phyloP scores from a whole-genome alignment of 73 alveolate genomes.

The Uronychia binucleata region DNA sequence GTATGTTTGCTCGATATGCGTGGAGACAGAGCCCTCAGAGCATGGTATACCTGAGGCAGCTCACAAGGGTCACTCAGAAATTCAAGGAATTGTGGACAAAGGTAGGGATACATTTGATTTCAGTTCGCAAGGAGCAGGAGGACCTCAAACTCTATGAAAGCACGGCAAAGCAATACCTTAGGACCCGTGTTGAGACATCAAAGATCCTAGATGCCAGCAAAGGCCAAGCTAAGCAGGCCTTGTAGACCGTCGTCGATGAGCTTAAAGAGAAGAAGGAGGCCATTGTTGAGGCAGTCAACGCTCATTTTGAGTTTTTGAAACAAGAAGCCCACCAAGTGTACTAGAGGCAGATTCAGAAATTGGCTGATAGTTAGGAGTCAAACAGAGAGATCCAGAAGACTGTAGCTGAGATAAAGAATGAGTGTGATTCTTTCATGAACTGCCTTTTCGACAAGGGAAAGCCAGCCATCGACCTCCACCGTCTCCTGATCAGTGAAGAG shows the following conservation, averaged over 20 bases:
- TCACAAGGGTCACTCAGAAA: not conserved
- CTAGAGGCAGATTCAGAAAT: not conserved
- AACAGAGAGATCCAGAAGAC: not conserved
- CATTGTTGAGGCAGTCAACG: not conserved
- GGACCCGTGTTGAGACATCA: not conserved
- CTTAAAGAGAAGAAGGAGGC: not conserved
- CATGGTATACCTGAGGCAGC: not conserved
- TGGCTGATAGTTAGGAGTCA: not conserved
- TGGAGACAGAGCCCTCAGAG: not conserved
- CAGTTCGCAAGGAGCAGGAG: not conserved
- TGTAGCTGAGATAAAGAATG: not conserved
- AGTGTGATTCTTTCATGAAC: not conserved
- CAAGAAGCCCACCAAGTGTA: not conserved
- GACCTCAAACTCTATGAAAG: not conserved
- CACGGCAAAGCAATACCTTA: not conserved
- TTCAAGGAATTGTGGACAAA: not conserved
- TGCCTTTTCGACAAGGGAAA: not conserved
- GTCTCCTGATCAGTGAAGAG: not conserved
- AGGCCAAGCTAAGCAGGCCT: not conserved
- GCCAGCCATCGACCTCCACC: not conserved
- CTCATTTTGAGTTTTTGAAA: not conserved
- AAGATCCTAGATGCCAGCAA: not conserved
- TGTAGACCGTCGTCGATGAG: not conserved
- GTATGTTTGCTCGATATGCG: not conserved
- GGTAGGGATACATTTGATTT: not conserved